These are phyloP conservation scores for Malus hybrid DNA, from an alignment of 331 rosid genomes.

Conservation along the genomic window DNA sequence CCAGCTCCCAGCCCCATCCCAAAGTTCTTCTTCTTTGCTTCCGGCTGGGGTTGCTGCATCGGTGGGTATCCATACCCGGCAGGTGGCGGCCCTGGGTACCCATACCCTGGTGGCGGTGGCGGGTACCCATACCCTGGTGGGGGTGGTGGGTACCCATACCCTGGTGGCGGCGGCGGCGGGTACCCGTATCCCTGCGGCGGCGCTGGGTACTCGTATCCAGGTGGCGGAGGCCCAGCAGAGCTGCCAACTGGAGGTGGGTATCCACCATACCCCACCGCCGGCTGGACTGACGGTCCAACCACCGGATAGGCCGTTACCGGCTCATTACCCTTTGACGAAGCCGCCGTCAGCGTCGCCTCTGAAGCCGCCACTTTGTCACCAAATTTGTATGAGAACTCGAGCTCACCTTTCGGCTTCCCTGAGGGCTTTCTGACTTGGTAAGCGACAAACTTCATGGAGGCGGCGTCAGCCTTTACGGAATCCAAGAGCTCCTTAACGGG, in stretches of 20 bases:
- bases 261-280: background rate
- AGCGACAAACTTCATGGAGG: slow-evolving; percentile 20
- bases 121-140: slow-evolving; percentile 31
- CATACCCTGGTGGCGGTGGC: slow-evolving; percentile 1
- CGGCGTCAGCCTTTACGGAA: slow-evolving; percentile 6
- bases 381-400: slow-evolving; percentile 41
- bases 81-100: background rate
- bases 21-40: slow-evolving; percentile 26
- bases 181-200: too few relatives aligned
- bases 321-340: background rate
- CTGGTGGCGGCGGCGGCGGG: background rate
- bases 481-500: slow-evolving; percentile 56
- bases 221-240: background rate
- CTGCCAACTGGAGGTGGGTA: slow-evolving; percentile 10
- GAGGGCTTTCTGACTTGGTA: slow-evolving; percentile 53
- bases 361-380: slow-evolving; percentile 5
- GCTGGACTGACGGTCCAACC: slow-evolving; percentile 8
- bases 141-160: slow-evolving; percentile 8
- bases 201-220: slow-evolving; percentile 18
- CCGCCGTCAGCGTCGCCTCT: background rate
- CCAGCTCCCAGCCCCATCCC: slow-evolving; percentile 88
- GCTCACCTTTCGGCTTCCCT: slow-evolving; percentile 42
- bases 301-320: slow-evolving; percentile 25
- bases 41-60: slow-evolving; percentile 14
- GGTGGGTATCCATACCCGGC: slow-evolving; percentile 28